Conservation (phyloP, 1,139 yeast genomes). For the Scheffersomyces titani region DNA sequence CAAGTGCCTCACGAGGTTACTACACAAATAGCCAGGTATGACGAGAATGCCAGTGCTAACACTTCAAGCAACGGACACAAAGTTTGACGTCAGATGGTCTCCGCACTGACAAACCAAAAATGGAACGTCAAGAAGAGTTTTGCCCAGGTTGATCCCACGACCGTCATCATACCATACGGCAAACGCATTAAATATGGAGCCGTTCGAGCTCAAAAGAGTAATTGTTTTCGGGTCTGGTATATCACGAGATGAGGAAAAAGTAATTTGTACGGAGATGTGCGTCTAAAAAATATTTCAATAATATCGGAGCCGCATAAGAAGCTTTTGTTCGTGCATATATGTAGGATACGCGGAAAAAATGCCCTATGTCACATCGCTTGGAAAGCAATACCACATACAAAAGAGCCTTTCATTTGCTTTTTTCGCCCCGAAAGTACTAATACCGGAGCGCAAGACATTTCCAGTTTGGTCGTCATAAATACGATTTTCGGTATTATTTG, state of each 20-base stretch:
- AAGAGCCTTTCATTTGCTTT: not conserved
- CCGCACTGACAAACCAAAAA: not conserved
- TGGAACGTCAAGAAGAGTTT: not conserved
- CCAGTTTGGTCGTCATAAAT: not conserved
- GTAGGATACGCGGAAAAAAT: not conserved
- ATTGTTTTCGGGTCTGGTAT: not conserved
- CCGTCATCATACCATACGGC: not conserved
- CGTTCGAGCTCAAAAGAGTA: not conserved
- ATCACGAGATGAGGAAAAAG: not conserved
- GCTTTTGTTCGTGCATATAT: not conserved
- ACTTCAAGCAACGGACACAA: not conserved
- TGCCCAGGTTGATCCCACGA: not conserved
- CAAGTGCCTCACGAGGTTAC: not conserved
- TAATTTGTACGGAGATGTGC: not conserved
- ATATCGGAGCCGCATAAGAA: not conserved
- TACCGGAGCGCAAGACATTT: not conserved
- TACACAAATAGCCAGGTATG: not conserved
- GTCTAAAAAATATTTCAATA: not conserved
- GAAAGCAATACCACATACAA: not conserved
- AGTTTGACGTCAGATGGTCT: not conserved
- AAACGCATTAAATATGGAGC: not conserved
- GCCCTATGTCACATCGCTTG: not conserved
- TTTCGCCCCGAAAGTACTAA: not conserved
- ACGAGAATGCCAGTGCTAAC: too few species aligned
- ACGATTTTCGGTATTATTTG: not conserved